phyloP scores from a whole-genome alignment of 257 asterid species.

The Salvia miltiorrhiza region DNA sequence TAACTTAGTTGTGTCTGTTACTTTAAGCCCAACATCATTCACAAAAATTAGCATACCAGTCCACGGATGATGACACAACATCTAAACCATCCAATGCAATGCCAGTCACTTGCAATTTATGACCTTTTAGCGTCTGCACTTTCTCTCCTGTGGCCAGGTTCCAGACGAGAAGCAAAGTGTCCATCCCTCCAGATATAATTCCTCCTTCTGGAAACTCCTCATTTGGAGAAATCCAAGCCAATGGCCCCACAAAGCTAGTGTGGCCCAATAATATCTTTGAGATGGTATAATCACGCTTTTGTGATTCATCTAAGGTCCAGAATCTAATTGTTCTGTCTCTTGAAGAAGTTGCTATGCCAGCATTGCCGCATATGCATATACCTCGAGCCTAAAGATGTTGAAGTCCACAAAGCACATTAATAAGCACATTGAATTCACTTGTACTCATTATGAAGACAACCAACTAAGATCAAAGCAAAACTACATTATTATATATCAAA shows the following conservation, averaged over 20 bases:
- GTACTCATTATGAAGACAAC: neutral
- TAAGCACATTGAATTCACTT: neutral
- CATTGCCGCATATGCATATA: slow-evolving; percentile 71
- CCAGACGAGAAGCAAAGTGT: slow-evolving; percentile 81
- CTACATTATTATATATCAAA: neutral
- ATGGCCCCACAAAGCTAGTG: slow-evolving; percentile 94
- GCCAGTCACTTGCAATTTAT: slow-evolving; percentile 79
- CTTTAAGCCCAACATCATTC: neutral
- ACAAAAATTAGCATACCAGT: slow-evolving; percentile 52
- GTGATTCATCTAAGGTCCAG: slow-evolving; percentile 67
- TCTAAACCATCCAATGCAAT: slow-evolving; percentile 77
- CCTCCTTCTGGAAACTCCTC: slow-evolving; percentile 91
- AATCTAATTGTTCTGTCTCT: slow-evolving; percentile 83
- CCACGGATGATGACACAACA: slow-evolving; percentile 75
- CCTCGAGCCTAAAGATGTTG: slow-evolving; percentile 72
- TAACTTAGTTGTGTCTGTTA: neutral
- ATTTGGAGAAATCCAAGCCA: slow-evolving; percentile 78
- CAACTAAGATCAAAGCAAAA: slow-evolving; percentile 1
- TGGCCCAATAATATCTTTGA: slow-evolving; percentile 87
- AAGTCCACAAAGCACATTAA: neutral
- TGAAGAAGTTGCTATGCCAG: slow-evolving; percentile 93
- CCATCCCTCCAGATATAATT: slow-evolving; percentile 95
- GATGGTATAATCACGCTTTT: slow-evolving; percentile 45
- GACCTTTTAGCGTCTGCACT: slow-evolving; percentile 68
- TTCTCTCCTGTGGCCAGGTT: slow-evolving; percentile 82